Evolutionary conservation across 2,329 filamentous ascomycete species (phyloP), one percentile per base, ranked within the genome.

Genomic region (Hypocrella siamensis): DNA sequence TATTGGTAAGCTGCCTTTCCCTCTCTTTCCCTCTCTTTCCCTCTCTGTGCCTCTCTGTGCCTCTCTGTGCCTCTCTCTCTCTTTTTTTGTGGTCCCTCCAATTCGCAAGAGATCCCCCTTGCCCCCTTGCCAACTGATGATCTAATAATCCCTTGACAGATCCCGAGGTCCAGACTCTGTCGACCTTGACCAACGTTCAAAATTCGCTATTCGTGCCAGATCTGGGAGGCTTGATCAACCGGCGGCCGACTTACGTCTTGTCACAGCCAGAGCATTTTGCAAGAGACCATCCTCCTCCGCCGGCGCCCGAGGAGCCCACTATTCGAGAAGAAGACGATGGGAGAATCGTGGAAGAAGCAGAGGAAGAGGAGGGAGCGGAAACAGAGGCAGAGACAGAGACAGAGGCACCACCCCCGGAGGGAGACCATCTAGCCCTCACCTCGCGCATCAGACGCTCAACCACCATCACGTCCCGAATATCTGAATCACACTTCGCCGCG

Each of bases 161-260:
- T 44, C 82, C 83, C 26, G 81, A 92, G 56, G 75, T 93, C 4
- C 74, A 81, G 22, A 83, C 83, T 0, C 59, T 93, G 4, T 83
- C 81, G 0, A 88, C 82, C 11, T 67, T 92, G 8, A 92, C 81
- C 27, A 93, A 93, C 45, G 76, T 93, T 15, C 83, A 92, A 46
- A 93, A 93, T 49, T 90, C 83, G 0, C 70, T 93, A 8, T 92
- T 92, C 53, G 61, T 92, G 2, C 84, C 84, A 0, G 77, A 85
- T 40, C 61, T 92, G n/a, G 83, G 83, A 26, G 61, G 65, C 36
- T 74, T 73, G 43, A 43, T 92, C 31, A 90, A 92, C 46, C 70
- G 84, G 30, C 66, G 76, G 37, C 82, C 83, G 2, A 85, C 81
- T 0, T 93, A 90, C 49, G 72, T 72, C 26, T 61, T 90, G 6